These are phyloP conservation scores for Colletotrichum sp. DNA, from an alignment of 2,329 filamentous ascomycete species.

Conservation along the genomic window DNA sequence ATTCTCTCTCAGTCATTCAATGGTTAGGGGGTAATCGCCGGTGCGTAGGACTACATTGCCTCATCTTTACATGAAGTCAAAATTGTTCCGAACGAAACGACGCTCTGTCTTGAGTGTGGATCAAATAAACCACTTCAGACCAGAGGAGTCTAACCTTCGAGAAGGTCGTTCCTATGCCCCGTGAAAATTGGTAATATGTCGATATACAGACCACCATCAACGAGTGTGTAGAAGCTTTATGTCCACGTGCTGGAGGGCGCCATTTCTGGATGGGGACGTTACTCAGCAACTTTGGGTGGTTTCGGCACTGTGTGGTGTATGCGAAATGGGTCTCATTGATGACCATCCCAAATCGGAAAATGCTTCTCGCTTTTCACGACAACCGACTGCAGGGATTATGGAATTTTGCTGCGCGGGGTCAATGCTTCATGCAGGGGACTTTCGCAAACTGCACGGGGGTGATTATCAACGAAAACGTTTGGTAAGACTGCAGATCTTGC, in stretches of 20 bases:
- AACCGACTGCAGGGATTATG: neutral
- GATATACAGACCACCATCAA: neutral
- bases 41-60: neutral
- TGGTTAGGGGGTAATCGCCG: neutral
- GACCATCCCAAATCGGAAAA: neutral
- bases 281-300: neutral
- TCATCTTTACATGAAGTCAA: neutral
- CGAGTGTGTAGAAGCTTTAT: neutral
- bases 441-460: neutral
- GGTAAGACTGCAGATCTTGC: neutral
- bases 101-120: neutral
- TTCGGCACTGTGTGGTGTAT: accelerated
- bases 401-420: neutral
- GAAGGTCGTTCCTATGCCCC: neutral
- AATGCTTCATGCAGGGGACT: neutral
- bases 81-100: neutral
- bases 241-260: neutral
- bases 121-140: neutral
- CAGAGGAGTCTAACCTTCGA: neutral
- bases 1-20: accelerated
- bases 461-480: neutral
- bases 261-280: neutral
- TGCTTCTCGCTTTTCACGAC: neutral
- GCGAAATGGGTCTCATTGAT: neutral
- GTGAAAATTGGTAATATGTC: neutral